Evolutionary conservation across 139 green algal genomes (phyloP).

Genomic region (Volvox africanus): DNA sequence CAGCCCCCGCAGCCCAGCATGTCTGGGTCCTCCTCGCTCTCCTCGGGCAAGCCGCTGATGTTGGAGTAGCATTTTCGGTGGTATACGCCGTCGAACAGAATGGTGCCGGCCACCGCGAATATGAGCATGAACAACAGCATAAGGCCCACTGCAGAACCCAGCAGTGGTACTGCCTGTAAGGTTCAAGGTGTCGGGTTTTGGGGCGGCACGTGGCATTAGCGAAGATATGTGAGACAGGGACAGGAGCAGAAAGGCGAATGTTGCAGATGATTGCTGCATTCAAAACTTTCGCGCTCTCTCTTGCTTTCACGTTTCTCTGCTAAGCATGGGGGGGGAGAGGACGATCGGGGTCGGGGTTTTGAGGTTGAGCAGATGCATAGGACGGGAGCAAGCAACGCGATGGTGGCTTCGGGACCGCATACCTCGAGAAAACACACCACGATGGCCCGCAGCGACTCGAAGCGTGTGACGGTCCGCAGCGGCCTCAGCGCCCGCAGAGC

Average conservation of each 20-base stretch:
- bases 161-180: conserved; percentile 74
- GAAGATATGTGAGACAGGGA: background rate
- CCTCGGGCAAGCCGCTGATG: conserved; percentile 38
- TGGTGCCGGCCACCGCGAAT: conserved; percentile 73
- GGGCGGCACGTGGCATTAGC: background rate
- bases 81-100: conserved; percentile 69
- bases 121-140: conserved; percentile 82
- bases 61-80: conserved; percentile 69
- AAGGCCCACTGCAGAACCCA: conserved; percentile 69
- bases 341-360: too few species aligned
- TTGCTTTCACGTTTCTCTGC: too few species aligned
- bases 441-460: conserved; percentile 75
- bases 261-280: too few species aligned
- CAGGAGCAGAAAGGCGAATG: background rate
- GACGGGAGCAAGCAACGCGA: too few species aligned
- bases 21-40: conserved; percentile 8
- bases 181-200: background rate
- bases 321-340: too few species aligned
- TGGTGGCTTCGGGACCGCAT: background rate
- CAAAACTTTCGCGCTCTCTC: too few species aligned
- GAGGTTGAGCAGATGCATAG: background rate
- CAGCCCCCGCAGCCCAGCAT: conserved; percentile 46
- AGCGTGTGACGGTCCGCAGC: conserved; percentile 80
- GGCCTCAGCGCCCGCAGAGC: conserved; percentile 77
- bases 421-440: conserved; percentile 86